These are phyloP conservation scores for Didymella exigua DNA, from an alignment of 2,329 filamentous ascomycete genomes.

Conservation along the genomic window DNA sequence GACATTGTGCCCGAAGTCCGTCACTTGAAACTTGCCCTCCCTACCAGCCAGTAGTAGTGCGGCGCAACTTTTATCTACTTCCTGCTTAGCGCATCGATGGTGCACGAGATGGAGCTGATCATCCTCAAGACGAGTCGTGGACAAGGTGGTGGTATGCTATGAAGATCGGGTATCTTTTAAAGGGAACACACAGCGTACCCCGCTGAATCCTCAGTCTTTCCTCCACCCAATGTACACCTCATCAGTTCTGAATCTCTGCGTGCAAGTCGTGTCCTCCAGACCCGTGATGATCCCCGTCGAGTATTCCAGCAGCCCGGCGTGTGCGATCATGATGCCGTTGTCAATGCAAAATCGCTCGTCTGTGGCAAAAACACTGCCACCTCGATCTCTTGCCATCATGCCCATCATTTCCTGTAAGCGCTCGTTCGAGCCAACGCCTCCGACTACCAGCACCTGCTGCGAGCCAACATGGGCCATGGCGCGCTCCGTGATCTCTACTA, in stretches of 20 bases:
- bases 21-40: conserved; percentile 3
- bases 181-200: conserved; percentile 2
- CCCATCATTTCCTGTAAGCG: conserved; percentile 98
- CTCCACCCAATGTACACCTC: conserved; percentile 58
- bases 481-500: conserved; percentile 97
- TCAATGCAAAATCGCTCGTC: conserved; percentile 99
- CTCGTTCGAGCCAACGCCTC: conserved; percentile 94
- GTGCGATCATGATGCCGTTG: conserved; percentile 99
- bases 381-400: conserved; percentile 85
- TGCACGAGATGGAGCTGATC: not conserved
- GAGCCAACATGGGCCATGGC: conserved; percentile 98
- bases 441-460: conserved; percentile 89
- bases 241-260: conserved; percentile 58
- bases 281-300: conserved; percentile 78
- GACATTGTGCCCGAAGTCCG: conserved; percentile 11
- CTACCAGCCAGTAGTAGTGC: not conserved
- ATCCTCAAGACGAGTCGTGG: not conserved
- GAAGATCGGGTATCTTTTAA: conserved; percentile 17
- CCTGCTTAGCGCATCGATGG: not conserved
- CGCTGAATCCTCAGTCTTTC: conserved; percentile 45
- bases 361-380: conserved; percentile 89
- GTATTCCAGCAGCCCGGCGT: conserved; percentile 87
- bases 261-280: conserved; percentile 77
- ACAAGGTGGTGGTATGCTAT: no score
- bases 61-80: not conserved